Percentiles rank a stretch among this genome's conserved stretches.
These are phyloP conservation scores for Aspergillus kassunensis DNA, from an alignment of 495 filamentous ascomycete species.

Conservation along the genomic window DNA sequence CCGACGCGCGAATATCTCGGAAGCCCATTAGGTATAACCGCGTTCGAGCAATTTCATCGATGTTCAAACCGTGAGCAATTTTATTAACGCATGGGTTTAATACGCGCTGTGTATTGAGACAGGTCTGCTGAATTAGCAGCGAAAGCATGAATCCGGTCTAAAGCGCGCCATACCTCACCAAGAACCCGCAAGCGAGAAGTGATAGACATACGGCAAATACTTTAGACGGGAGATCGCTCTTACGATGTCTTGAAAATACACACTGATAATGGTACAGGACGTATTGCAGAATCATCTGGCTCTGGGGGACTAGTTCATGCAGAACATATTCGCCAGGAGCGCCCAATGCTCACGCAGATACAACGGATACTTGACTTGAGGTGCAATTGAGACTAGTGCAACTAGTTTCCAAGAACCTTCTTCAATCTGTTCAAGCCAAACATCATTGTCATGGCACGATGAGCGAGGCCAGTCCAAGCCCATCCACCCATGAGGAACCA, in stretches of 20 bases:
- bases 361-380: too few species aligned
- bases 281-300: neutral
- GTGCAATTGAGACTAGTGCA: neutral
- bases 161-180: neutral
- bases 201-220: constrained; percentile 1
- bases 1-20: constrained; percentile 22
- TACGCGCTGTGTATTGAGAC: too few species aligned
- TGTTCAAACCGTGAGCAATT: neutral
- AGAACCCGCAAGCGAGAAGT: neutral
- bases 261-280: too few species aligned
- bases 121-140: too few species aligned
- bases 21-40: neutral
- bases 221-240: constrained; percentile 4
- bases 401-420: constrained; percentile 16
- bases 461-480: constrained; percentile 41
- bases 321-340: neutral
- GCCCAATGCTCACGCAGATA: neutral
- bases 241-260: neutral
- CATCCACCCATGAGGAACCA: constrained; percentile 41
- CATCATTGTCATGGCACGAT: constrained; percentile 40
- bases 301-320: neutral
- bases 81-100: too few species aligned
- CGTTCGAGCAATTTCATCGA: neutral
- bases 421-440: constrained; percentile 43
- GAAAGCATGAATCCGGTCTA: neutral